Evolutionary conservation across 768 basidiomycete genomes (phyloP), one percentile per base, ranked within the genome.

Genomic region (Plicaturopsis crispa): DNA sequence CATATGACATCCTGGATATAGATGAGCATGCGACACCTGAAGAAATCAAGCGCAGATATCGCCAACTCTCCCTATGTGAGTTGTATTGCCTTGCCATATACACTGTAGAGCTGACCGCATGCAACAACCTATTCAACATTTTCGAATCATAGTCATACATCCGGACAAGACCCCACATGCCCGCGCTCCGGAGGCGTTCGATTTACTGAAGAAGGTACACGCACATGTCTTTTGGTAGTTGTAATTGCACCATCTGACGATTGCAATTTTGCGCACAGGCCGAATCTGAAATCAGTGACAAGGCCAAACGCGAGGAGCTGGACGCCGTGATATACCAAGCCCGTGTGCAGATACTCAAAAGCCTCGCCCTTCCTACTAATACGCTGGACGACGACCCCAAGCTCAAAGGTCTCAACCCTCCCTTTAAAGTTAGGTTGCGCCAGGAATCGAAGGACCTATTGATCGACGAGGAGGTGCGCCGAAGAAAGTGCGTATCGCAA

Each of bases 111-210:
- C n/a, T 6, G 24, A 21, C 35, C 26, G 14, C 14, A 28, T 8
- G 14, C 14, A 28, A 28, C 14, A 14, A 28, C 14, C 10, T 8
- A 28, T 38, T 36, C 44, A n/a, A n/a, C 36, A 26, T 35, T 44
- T 17, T 32, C 33, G 22, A 43, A 23, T 40, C 49, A 45, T 56
- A 91, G 88, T 96, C 61, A 97, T 99, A 53, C 96, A 99, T 71
- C 96, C 96, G 45, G 96, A 99, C 70, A 99, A 98, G 72, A 84
- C 85, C 51, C 67, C 86, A 56, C 89, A 96, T 63, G 69, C 75
- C 20, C 77, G 80, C 51, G 87, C 89, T 36, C 83, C 89, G 50
- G 89, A 96, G 62, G 92, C 92, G 1, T 96, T 96, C 55, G 91
- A 94, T 59, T 54, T 90, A 23, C 70, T 96, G 33, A 96, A 96